These are phyloP conservation scores for Urtica urens DNA, from an alignment of 306 rosid species.

Conservation along the genomic window DNA sequence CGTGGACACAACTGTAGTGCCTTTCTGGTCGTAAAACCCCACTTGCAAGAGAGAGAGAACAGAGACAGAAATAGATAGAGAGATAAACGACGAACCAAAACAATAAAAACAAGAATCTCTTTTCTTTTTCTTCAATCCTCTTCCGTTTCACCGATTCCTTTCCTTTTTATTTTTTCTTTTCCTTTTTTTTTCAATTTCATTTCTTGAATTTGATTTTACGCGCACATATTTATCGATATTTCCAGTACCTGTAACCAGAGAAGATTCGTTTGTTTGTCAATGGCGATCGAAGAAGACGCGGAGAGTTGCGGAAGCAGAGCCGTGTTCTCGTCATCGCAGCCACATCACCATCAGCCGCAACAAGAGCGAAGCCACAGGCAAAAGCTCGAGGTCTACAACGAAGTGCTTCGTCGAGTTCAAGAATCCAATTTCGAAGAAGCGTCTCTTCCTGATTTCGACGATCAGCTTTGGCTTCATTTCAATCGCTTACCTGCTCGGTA, in stretches of 20 bases:
- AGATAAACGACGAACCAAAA: neutral
- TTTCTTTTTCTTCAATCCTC: no score
- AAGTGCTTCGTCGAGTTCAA: conserved; percentile 76
- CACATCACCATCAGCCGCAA: conserved; percentile 26
- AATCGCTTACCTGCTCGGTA: conserved; percentile 92
- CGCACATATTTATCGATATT: neutral
- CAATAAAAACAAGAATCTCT: neutral
- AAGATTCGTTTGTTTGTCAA: conserved; percentile 5
- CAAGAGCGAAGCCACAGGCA: conserved; percentile 34
- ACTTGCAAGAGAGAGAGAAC: neutral
- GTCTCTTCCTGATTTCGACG: conserved; percentile 75
- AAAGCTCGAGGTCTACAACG: conserved; percentile 75
- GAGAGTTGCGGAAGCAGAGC: conserved; percentile 93
- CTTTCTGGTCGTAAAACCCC: neutral
- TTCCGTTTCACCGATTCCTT: neutral
- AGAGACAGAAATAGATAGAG: neutral
- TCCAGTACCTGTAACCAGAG: neutral
- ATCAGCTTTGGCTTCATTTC: conserved; percentile 90
- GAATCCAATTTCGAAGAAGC: conserved; percentile 60
- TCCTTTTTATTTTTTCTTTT: neutral
- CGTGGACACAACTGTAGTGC: neutral
- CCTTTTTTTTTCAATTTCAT: neutral
- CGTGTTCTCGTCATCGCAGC: conserved; percentile 35
- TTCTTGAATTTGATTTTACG: no score
- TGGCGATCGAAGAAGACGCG: conserved; percentile 73